Evolutionary conservation across 2,329 filamentous ascomycete genomes (phyloP).

Genomic region (Colletotrichum karsti): DNA sequence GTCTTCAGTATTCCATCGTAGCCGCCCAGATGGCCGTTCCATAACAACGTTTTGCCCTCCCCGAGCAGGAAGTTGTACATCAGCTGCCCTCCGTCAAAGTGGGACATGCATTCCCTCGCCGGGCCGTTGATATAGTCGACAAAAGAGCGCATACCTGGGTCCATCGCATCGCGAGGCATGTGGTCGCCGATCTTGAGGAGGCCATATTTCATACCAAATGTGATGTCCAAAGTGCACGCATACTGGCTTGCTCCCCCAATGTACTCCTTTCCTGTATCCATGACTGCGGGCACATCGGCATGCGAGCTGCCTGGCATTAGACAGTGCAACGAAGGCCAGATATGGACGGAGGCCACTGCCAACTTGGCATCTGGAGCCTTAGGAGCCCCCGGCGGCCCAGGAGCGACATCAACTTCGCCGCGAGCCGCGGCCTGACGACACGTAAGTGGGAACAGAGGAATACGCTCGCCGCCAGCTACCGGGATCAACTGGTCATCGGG

Average conservation of each 20-base stretch:
- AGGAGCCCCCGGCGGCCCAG: not conserved
- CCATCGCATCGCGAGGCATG: slow-evolving; percentile 7
- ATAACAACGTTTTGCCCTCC: slow-evolving; percentile 31
- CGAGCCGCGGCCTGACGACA: not conserved
- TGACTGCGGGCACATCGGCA: not conserved
- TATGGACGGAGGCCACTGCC: slow-evolving; percentile 30
- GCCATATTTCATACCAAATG: slow-evolving; percentile 31
- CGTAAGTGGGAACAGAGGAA: not conserved
- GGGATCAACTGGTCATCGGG: not conserved
- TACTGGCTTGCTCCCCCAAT: slow-evolving; percentile 10
- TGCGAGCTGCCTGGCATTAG: slow-evolving; percentile 31
- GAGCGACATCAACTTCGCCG: not conserved
- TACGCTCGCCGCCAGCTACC: not conserved
- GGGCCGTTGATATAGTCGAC: slow-evolving; percentile 26
- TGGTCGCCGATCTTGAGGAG: slow-evolving; percentile 24
- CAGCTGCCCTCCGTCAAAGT: slow-evolving; percentile 35
- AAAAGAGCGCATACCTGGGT: slow-evolving; percentile 15
- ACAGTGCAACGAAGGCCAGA: slow-evolving; percentile 35
- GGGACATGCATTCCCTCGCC: slow-evolving; percentile 21
- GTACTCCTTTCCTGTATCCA: slow-evolving; percentile 1
- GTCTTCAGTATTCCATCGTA: slow-evolving; percentile 31
- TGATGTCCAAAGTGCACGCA: slow-evolving; percentile 32
- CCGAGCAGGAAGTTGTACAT: slow-evolving; percentile 34
- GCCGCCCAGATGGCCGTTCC: slow-evolving; percentile 33
- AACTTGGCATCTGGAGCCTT: slow-evolving; percentile 4